phyloP scores from a whole-genome alignment of 805 yeast genomes.

The Saccharomycopsis selenospora region DNA sequence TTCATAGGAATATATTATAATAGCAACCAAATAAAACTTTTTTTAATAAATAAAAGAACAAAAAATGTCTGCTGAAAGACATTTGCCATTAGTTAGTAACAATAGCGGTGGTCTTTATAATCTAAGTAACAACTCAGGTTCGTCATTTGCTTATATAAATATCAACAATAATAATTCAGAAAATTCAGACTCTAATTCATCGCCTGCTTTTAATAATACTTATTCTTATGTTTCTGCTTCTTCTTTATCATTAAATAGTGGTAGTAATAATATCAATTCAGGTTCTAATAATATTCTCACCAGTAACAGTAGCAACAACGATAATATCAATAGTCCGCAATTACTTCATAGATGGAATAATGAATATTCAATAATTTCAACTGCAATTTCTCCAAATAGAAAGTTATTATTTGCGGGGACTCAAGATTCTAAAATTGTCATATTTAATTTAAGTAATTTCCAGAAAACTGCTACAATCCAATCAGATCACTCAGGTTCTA shows the following conservation, averaged over 20 bases:
- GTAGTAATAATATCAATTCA: neutral
- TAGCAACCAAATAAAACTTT: too few species aligned
- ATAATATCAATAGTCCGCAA: constrained; percentile 22
- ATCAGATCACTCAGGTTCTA: constrained; percentile 65
- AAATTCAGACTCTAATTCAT: neutral
- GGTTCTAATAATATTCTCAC: neutral
- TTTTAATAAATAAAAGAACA: too few species aligned
- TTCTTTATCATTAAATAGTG: neutral
- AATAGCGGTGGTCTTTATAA: neutral
- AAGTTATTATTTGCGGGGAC: constrained; percentile 79
- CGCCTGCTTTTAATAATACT: neutral
- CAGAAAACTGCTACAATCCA: constrained; percentile 42
- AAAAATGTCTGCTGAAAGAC: constrained; percentile 6
- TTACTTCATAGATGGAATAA: constrained; percentile 73
- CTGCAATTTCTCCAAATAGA: constrained; percentile 50
- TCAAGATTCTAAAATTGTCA: constrained; percentile 71
- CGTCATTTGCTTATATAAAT: neutral
- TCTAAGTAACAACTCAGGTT: neutral
- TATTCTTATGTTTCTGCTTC: neutral
- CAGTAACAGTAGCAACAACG: neutral
- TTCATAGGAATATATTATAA: too few species aligned
- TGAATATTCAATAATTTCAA: constrained; percentile 64
- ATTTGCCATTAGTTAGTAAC: constrained; percentile 2
- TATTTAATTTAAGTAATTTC: constrained; percentile 60
- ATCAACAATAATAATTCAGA: neutral